Percentiles rank a stretch among this genome's conserved stretches.
phyloP scores from a whole-genome alignment of 2,329 filamentous ascomycete species.

The Hypoxylon sp. region DNA sequence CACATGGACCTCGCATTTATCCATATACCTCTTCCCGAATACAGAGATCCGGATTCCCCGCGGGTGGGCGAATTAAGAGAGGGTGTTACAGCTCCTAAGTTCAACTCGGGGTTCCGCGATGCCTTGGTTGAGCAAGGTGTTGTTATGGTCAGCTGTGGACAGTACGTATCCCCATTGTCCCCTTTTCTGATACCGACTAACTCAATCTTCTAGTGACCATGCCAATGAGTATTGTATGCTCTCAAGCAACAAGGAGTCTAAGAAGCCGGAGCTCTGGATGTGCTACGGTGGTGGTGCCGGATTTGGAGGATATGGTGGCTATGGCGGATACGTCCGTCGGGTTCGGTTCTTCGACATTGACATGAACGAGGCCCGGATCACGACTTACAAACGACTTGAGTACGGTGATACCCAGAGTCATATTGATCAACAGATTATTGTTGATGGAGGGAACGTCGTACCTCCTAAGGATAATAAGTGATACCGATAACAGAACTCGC shows the following conservation, averaged over 20 bases:
- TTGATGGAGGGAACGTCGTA: conserved; percentile 69
- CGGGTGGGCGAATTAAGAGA: conserved; percentile 83
- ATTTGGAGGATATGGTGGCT: conserved; percentile 95
- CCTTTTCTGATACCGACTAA: conserved; percentile 25
- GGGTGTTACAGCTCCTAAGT: conserved; percentile 85
- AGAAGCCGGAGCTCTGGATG: conserved; percentile 89
- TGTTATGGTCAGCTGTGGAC: conserved; percentile 89
- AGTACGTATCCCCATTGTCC: conserved; percentile 68
- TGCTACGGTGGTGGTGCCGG: conserved; percentile 94
- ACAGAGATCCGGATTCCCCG: conserved; percentile 71
- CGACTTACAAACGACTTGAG: conserved; percentile 93
- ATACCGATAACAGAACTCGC: conserved; percentile 1
- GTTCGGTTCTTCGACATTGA: conserved; percentile 94
- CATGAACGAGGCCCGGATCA: conserved; percentile 88
- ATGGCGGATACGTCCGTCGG: conserved; percentile 85
- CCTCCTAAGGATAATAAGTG: conserved; percentile 34
- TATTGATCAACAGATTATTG: conserved; percentile 75
- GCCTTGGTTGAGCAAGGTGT: conserved; percentile 88
- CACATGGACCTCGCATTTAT: conserved; percentile 98
- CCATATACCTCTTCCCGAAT: conserved; percentile 95
- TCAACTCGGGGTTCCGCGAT: conserved; percentile 93
- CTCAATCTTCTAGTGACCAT: conserved; percentile 74
- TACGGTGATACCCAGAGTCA: conserved; percentile 66
- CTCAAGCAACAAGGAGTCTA: conserved; percentile 64
- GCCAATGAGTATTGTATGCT: conserved; percentile 97